Evolutionary conservation across 2,329 filamentous ascomycete species (phyloP), one percentile per base, ranked within the genome.

Genomic region (Pyrenochaeta sp.): DNA sequence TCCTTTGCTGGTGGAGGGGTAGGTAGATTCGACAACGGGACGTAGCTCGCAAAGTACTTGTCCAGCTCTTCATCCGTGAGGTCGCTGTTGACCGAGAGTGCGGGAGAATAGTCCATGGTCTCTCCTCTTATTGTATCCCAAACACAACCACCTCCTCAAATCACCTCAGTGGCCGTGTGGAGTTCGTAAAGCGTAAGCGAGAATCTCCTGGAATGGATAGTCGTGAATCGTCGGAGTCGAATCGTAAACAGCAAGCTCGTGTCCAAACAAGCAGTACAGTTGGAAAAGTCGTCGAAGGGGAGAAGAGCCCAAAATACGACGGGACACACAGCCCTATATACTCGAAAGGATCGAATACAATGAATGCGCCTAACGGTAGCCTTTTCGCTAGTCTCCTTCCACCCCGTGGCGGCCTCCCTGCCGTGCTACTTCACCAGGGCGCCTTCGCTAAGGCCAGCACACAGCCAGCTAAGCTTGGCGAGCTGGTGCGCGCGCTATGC

Each of bases 61-160:
- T 79, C 77, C 62, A 78, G 54, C 57, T 78, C 75, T 52, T 77
- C 76, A 54, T 77, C 72, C 45, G 74, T 75, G 64, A 77, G 68
- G 63, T 77, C 69, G 67, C 68, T 64, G 59, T 61, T 65, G 36
- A 65, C 47, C 4, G 69, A 72, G 34, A 68, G 57, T 13, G 71
- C 69, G 19, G 71, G 71, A 1, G 71, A 73, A 44, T 64, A 66
- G 25, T 72, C 65, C 71, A 72, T 74, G 50, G 49, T 55, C n/a
- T 28, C 42, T 10, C 24, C 8, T 12, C 37, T 37, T 57, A 43
- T 42, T 22, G 12, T 28, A 42, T 24, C 24, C 19, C n/a, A 42
- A 25, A 44, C 3, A 8, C 1, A 27, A 44, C 22, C 22, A 27
- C 42, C 15, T 44, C 13, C 42, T 43, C 42, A 27, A 44, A n/a